Percentiles rank a stretch among this genome's conserved stretches.
Conservation (phyloP, 768 basidiomycete species). For the Leccinum aurantiacum region DNA sequence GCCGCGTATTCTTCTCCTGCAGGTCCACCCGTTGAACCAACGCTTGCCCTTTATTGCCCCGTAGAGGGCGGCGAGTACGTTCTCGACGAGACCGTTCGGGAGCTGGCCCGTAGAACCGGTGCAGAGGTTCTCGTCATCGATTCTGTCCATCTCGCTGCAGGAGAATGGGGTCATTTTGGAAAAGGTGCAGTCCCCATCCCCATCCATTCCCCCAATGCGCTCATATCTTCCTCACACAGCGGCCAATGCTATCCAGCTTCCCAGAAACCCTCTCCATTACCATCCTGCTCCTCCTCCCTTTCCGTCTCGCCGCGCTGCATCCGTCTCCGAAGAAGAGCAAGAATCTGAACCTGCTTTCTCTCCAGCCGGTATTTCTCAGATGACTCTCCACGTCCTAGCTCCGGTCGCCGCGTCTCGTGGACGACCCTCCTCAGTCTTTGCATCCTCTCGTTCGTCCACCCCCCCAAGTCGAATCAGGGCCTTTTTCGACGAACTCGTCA, state of each 20-base stretch:
- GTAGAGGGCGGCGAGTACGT: conserved; percentile 80
- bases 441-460: conserved; percentile 42
- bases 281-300: conserved; percentile 32
- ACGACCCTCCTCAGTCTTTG: conserved; percentile 32
- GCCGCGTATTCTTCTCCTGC: conserved; percentile 57
- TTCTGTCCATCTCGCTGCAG: conserved; percentile 79
- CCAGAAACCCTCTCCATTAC: conserved; percentile 77
- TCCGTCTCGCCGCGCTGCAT: conserved; percentile 27
- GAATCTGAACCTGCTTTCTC: conserved; percentile 51
- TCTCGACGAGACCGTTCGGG: conserved; percentile 74
- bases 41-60: conserved; percentile 83
- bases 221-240: conserved; percentile 43
- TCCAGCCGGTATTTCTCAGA: conserved; percentile 35
- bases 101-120: conserved; percentile 68
- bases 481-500: conserved; percentile 79
- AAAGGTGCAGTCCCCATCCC: conserved; percentile 47
- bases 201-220: background rate
- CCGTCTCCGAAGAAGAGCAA: conserved; percentile 41
- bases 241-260: conserved; percentile 64
- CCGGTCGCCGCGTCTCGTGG: conserved; percentile 36
- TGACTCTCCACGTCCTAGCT: conserved; percentile 48
- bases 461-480: conserved; percentile 58
- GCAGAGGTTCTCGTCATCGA: conserved; percentile 87
- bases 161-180: conserved; percentile 86
- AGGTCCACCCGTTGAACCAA: conserved; percentile 68